phyloP scores from a whole-genome alignment of 306 rosid genomes.

The Quercus berberidifolia region DNA sequence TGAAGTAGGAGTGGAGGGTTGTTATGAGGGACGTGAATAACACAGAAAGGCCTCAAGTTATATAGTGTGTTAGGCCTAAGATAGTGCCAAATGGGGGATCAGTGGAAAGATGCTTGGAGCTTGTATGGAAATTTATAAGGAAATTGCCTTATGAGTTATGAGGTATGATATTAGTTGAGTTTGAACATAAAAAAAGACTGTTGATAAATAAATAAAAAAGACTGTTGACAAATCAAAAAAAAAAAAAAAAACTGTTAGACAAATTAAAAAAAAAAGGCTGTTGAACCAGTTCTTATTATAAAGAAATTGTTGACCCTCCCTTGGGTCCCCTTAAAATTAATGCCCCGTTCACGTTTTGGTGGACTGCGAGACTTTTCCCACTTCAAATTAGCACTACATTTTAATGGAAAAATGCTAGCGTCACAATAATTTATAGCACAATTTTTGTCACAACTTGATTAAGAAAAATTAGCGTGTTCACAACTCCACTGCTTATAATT shows the following conservation, averaged over 20 bases:
- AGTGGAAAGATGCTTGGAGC: background rate
- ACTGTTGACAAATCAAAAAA: background rate
- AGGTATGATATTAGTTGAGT: background rate
- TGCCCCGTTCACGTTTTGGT: background rate
- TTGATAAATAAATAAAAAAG: background rate
- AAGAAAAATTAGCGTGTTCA: too few species aligned
- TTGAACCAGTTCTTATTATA: background rate
- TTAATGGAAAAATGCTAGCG: background rate
- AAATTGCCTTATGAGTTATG: background rate
- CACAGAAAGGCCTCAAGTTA: background rate
- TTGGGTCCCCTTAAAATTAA: background rate
- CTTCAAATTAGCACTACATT: background rate
- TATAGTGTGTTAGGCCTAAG: background rate
- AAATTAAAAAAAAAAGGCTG: background rate
- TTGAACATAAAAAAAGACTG: background rate
- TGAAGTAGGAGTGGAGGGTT: too few species aligned
- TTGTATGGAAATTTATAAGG: background rate
- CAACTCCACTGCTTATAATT: too few species aligned
- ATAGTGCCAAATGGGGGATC: background rate
- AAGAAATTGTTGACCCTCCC: background rate
- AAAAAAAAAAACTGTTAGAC: too few species aligned
- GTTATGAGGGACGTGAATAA: background rate
- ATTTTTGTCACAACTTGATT: too few species aligned
- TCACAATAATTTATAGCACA: too few species aligned
- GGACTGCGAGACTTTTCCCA: background rate